Evolutionary conservation across 352 stramenopile genomes (phyloP), one percentile per base, ranked within the genome.

Genomic region (Phytophthora europaea): DNA sequence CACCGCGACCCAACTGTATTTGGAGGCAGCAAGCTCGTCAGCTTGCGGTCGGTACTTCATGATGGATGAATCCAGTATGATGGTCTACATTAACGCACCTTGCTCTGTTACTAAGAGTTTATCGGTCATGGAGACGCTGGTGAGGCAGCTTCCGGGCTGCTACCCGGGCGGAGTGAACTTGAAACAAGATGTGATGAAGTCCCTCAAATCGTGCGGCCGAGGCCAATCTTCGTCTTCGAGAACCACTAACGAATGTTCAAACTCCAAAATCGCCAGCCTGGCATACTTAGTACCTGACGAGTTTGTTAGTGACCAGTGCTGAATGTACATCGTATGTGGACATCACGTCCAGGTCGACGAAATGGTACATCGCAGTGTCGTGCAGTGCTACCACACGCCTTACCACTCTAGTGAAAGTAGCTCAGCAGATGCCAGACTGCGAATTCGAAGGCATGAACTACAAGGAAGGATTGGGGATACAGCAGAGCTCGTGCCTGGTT

Each of bases 71-170:
- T 23, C 62, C 28, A 51, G n/a, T 6, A 55, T 43, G 56, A 40
- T 40, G 6, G 55, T 65, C n/a, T 60, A 47, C 51, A 67, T 73
- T 20, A 52, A 54, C 22, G 43, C 58, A 3, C 56, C 70, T 6
- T 72, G 70, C 28, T 65, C 34, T 20, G 63, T 57, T 10, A 62
- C 70, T 22, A 28, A 65, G 10, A 72, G 70, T 22, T 22, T 76
- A 5, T 18, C 61, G 4, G 38, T 58, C n/a, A 63, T 75, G 28
- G 22, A 40, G 12, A 36, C 53, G 23, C 31, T 72, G n/a, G n/a
- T n/a, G 2, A 22, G 62, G 6, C 40, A 70, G n/a, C 61, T 78
- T 31, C 70, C 65, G 12, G 56, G 74, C 55, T 78, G 65, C 70
- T 56, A 61, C 20, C 26, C 18, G 18, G 56, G 62, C 23, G 58